Percentiles rank a stretch among this genome's conserved stretches.
Conservation (phyloP, 805 yeast species). For the Candida schatavii region DNA sequence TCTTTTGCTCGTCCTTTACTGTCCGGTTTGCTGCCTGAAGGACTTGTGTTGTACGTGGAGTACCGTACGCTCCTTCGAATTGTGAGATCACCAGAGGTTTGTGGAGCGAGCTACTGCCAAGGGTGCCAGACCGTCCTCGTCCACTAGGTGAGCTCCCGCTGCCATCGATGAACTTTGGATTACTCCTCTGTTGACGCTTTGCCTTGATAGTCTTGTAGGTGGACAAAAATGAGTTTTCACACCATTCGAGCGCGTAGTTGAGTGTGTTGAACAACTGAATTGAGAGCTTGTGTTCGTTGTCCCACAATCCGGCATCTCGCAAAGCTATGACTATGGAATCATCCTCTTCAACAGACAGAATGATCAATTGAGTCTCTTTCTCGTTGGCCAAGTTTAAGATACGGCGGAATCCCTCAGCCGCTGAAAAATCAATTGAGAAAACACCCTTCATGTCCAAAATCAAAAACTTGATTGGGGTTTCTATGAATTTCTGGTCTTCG, state of each 20-base stretch:
- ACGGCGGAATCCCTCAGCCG: slow-evolving; percentile 92
- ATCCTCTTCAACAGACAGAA: slow-evolving; percentile 72
- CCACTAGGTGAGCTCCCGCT: neutral
- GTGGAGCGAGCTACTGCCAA: neutral
- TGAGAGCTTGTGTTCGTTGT: slow-evolving; percentile 32
- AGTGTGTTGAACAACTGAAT: slow-evolving; percentile 72
- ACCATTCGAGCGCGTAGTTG: slow-evolving; percentile 92
- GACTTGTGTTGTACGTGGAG: slow-evolving; percentile 54
- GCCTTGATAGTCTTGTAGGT: slow-evolving; percentile 46
- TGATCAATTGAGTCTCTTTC: slow-evolving; percentile 65
- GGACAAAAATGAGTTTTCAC: slow-evolving; percentile 84
- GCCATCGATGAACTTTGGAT: slow-evolving; percentile 6
- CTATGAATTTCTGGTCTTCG: slow-evolving; percentile 49
- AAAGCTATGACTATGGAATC: slow-evolving; percentile 69
- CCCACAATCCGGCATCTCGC: slow-evolving; percentile 80
- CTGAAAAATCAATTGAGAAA: slow-evolving; percentile 81
- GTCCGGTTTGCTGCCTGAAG: slow-evolving; percentile 50
- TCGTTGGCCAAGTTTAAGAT: slow-evolving; percentile 74
- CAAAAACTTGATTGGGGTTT: slow-evolving; percentile 71
- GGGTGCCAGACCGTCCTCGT: neutral
- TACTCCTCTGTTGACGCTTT: slow-evolving; percentile 14
- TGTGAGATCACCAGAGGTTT: slow-evolving; percentile 13
- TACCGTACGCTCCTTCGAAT: slow-evolving; percentile 35
- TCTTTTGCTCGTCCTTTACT: slow-evolving; percentile 38
- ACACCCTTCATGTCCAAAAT: slow-evolving; percentile 85